Evolutionary conservation across 2,329 filamentous ascomycete genomes (phyloP).

Genomic region (Talaromyces sp.): DNA sequence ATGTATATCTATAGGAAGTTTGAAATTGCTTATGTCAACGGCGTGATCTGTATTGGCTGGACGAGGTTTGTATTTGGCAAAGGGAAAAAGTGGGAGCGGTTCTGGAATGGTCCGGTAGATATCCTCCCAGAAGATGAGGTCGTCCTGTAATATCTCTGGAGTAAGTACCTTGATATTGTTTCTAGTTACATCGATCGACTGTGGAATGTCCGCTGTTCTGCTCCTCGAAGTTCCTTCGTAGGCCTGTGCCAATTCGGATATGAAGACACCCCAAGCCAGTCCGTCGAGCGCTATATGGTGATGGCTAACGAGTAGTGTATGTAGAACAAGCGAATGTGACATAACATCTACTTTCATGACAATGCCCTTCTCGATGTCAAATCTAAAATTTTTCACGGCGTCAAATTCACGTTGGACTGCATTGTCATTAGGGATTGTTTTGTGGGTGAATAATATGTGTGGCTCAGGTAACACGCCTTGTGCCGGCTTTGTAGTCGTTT

Average conservation of each 20-base stretch:
- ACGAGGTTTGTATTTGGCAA: conserved; percentile 25
- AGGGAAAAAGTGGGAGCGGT: conserved; percentile 34
- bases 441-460: background rate
- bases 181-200: conserved; percentile 22
- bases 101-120: conserved; percentile 25
- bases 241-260: conserved; percentile 16
- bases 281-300: conserved; percentile 52
- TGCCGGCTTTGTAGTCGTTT: background rate
- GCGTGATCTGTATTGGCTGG: conserved; percentile 19
- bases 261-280: conserved; percentile 39
- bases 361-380: conserved; percentile 37
- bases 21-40: conserved; percentile 17
- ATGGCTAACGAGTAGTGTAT: conserved; percentile 42
- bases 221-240: background rate
- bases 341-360: conserved; percentile 28
- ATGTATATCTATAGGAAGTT: background rate
- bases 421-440: conserved; percentile 19
- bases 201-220: conserved; percentile 41
- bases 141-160: conserved; percentile 28
- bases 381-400: conserved; percentile 26
- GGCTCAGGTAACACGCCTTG: background rate
- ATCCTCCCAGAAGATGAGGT: conserved; percentile 37
- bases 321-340: conserved; percentile 27
- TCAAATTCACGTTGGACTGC: conserved; percentile 19
- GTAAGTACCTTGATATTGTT: background rate